Evolutionary conservation across 1,284 basidiomycete genomes (phyloP).

Genomic region (Trichosporon sp.): DNA sequence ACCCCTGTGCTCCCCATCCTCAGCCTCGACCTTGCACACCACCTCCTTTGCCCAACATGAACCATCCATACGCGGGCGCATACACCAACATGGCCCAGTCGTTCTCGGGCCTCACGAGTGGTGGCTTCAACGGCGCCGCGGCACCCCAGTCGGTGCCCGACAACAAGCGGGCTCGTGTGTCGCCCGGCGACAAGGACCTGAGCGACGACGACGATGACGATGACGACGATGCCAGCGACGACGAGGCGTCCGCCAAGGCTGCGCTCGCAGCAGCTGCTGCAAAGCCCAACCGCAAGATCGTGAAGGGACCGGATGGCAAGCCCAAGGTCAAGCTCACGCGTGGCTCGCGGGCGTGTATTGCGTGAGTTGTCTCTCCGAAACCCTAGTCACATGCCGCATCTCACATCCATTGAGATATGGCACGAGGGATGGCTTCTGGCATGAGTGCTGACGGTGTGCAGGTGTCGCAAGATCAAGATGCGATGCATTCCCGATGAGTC

Average conservation of each 20-base stretch:
- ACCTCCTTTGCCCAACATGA: constrained; percentile 21
- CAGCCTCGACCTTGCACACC: background rate
- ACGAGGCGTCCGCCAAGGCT: constrained; percentile 42
- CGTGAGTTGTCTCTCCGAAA: constrained; percentile 35
- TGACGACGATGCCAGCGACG: constrained; percentile 44
- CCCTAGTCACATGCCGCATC: background rate
- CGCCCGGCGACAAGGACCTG: constrained; percentile 28
- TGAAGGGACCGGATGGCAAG: constrained; percentile 47
- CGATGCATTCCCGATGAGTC: constrained; percentile 85
- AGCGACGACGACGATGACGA: constrained; percentile 34
- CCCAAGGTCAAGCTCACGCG: constrained; percentile 79
- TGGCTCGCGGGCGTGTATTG: constrained; percentile 63
- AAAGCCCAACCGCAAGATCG: constrained; percentile 36
- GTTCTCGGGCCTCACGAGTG: constrained; percentile 24
- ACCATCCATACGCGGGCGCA: constrained; percentile 51
- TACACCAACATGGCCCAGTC: constrained; percentile 46
- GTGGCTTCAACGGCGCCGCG: constrained; percentile 19
- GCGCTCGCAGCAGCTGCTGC: constrained; percentile 30
- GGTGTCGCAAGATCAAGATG: constrained; percentile 94
- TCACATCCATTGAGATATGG: background rate
- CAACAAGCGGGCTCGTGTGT: constrained; percentile 28
- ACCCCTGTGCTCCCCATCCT: background rate
- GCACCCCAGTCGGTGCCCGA: constrained; percentile 18
- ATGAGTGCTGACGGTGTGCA: constrained; percentile 23
- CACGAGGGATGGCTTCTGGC: constrained; percentile 1